Evolutionary conservation across 2,329 filamentous ascomycete genomes (phyloP), one percentile per base, ranked within the genome.

Genomic region (Venturiaceae sp.): DNA sequence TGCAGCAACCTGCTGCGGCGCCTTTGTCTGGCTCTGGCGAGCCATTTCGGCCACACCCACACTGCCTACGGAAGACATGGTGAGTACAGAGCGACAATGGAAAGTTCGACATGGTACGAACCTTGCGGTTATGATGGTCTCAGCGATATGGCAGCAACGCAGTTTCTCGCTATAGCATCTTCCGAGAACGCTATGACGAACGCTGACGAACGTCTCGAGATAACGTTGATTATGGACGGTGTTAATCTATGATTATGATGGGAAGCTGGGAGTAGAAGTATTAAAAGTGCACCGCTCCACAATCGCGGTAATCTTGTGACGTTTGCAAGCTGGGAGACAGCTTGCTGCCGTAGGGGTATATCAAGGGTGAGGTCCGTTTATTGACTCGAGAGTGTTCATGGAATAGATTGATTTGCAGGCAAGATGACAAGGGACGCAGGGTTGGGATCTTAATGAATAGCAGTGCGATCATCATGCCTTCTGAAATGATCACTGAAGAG

Each of bases 1-100:
- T n/a, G 41, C 46, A 16, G 57, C 50, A 11, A 59, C 46, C 32
- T 56, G 57, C 34, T 41, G 19, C n/a, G 57, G 57, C 11, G 56
- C 56, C 46, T 39, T 53, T 7, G 56, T 58, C 32, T 34, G 28
- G 28, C 41, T 46, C 19, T 26, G 28, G 19, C 34, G 34, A 55
- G 33, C 53, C 36, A 37, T 41, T 16, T 55, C 28, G 28, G 28
- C 33, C 13, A 28, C 14, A 23, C 19, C 8, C 30, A 3, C 23
- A 33, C 33, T 52, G 36, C 36, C 41, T 55, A 9, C 7, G 33
- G 33, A 41, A 26, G n/a, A 4, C 26, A 53, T 53, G 28, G 28
- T 53, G 21, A 53, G 50, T 14, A 28, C 13, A 26, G n/a, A 21
- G 21, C 16, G 50, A 34, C 26, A 26, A 7, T 16, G 36, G 36